Evolutionary conservation across 1,284 basidiomycete genomes (phyloP).

Genomic region (Trametes hirsuta): DNA sequence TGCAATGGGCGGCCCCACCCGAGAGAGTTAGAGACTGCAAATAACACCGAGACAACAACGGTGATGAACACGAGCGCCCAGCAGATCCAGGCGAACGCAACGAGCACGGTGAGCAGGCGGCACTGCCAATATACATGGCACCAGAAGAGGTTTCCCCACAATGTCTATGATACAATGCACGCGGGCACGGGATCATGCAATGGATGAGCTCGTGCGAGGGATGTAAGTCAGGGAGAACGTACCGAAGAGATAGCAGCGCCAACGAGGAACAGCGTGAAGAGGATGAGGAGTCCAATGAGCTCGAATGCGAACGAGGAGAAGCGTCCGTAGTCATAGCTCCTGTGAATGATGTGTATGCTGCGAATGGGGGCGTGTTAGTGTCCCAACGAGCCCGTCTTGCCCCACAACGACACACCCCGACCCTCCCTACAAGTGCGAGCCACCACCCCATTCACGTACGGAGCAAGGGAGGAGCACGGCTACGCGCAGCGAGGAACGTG

Average conservation of each 20-base stretch:
- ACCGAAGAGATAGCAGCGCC: slow-evolving; percentile 70
- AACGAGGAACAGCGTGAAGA: slow-evolving; percentile 73
- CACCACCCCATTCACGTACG: too few species aligned
- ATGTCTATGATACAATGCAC: slow-evolving; percentile 27
- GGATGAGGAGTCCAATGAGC: slow-evolving; percentile 57
- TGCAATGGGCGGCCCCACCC: slow-evolving; percentile 63
- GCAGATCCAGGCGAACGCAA: slow-evolving; percentile 73
- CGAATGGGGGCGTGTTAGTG: neutral
- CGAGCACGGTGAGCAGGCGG: slow-evolving; percentile 64
- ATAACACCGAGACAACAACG: slow-evolving; percentile 53
- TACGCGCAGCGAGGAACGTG: too few species aligned
- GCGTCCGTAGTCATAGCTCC: slow-evolving; percentile 57
- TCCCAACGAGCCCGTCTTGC: neutral
- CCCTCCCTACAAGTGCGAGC: too few species aligned
- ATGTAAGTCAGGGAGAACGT: slow-evolving; percentile 31
- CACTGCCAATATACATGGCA: slow-evolving; percentile 63
- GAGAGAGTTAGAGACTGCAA: slow-evolving; percentile 55
- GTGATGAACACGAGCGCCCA: slow-evolving; percentile 62
- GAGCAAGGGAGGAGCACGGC: neutral
- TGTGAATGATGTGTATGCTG: slow-evolving; percentile 48
- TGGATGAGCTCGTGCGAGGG: neutral
- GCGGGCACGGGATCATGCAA: neutral
- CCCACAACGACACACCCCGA: too few species aligned
- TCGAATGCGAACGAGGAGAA: slow-evolving; percentile 63
- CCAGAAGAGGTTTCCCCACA: slow-evolving; percentile 64